Percentiles rank a stretch among this genome's conserved stretches.
These are phyloP conservation scores for Acacia pycnantha DNA, from an alignment of 331 rosid genomes.

Conservation along the genomic window DNA sequence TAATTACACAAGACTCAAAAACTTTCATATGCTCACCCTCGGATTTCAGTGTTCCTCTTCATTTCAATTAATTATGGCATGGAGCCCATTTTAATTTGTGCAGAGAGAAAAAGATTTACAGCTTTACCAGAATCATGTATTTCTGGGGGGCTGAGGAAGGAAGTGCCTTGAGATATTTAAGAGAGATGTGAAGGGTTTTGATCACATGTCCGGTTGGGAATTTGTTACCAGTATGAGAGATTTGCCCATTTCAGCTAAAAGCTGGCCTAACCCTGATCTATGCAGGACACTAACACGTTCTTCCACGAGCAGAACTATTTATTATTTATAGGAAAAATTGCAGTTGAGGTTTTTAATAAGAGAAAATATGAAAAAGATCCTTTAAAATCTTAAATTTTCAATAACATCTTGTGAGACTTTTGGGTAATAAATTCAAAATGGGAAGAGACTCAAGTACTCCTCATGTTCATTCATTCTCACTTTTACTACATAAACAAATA, in stretches of 20 bases:
- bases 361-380: no score
- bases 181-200: background rate
- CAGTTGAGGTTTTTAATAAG: no score
- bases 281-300: constrained; percentile 16
- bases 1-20: no score
- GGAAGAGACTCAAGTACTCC: no score
- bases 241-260: constrained; percentile 1
- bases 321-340: background rate
- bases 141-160: background rate
- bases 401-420: accelerated
- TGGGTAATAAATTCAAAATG: no score
- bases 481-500: no score
- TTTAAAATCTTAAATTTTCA: no score
- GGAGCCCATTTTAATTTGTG: background rate
- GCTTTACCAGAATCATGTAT: background rate
- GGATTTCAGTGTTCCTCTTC: no score
- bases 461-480: no score
- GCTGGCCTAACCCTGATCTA: background rate
- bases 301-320: background rate
- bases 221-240: no score
- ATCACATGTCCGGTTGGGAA: background rate
- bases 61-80: no score
- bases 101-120: background rate
- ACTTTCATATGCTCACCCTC: no score
- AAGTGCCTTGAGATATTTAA: background rate